Conservation (phyloP, 2,329 filamentous ascomycete genomes). For the Leptographium procerum region DNA sequence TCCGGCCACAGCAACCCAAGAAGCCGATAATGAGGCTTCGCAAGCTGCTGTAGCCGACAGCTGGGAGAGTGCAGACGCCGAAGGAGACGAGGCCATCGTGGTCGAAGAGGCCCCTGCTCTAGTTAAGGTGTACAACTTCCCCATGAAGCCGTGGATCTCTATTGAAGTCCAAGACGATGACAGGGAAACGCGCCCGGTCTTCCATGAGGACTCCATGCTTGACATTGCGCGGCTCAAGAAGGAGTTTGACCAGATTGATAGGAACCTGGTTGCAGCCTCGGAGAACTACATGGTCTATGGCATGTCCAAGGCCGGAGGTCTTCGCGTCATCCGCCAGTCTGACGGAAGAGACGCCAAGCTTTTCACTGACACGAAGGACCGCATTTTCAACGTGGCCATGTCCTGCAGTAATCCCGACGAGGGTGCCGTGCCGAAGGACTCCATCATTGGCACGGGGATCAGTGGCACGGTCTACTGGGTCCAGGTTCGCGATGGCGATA, state of each 20-base stretch:
- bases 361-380: constrained; percentile 83
- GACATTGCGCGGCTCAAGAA: constrained; percentile 94
- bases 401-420: constrained; percentile 54
- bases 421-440: constrained; percentile 52
- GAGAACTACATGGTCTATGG: constrained; percentile 89
- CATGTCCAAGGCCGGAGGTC: constrained; percentile 82
- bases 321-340: constrained; percentile 88
- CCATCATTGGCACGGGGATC: constrained; percentile 83
- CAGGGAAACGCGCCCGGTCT: constrained; percentile 44
- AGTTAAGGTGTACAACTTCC: constrained; percentile 86
- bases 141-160: constrained; percentile 90
- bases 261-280: constrained; percentile 81
- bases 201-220: constrained; percentile 73
- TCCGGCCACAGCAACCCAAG: constrained; percentile 20
- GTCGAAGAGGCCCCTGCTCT: constrained; percentile 53
- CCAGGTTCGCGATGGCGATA: constrained; percentile 62
- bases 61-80: constrained; percentile 76
- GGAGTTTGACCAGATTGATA: constrained; percentile 94
- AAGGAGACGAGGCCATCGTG: constrained; percentile 50
- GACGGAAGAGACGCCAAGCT: constrained; percentile 86
- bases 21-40: constrained; percentile 44
- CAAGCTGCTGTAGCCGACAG: constrained; percentile 63
- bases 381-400: constrained; percentile 87
- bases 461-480: constrained; percentile 98
- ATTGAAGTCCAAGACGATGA: constrained; percentile 59